These are phyloP conservation scores for Colletotrichum falcatum DNA, from an alignment of 2,329 filamentous ascomycete species.

Conservation along the genomic window DNA sequence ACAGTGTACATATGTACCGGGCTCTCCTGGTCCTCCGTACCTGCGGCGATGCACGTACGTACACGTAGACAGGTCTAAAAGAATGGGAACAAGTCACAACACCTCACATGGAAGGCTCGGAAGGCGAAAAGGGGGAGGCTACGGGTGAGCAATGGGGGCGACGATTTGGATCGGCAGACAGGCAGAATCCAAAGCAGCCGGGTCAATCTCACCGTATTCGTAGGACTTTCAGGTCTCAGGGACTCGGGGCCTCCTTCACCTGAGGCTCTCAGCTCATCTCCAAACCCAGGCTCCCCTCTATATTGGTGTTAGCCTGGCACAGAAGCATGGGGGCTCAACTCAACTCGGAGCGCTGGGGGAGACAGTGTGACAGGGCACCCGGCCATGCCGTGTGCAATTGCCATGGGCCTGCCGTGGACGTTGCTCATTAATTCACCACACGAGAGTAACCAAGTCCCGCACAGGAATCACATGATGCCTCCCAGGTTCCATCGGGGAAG, in stretches of 20 bases:
- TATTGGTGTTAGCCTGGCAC: background rate
- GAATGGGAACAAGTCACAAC: background rate
- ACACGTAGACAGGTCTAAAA: too few relatives aligned
- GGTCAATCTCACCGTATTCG: background rate
- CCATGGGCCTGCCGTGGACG: background rate
- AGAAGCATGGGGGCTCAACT: slow-evolving; percentile 1
- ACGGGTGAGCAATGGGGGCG: background rate
- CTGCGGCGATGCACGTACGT: too few relatives aligned
- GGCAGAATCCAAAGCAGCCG: slow-evolving; percentile 4
- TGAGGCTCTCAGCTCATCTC: slow-evolving; percentile 5
- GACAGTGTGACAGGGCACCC: background rate
- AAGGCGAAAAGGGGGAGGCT: background rate
- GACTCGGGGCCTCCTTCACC: background rate
- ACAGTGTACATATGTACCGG: too few relatives aligned
- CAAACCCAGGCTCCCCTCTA: slow-evolving; percentile 4
- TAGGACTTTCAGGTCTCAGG: background rate
- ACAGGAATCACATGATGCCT: background rate
- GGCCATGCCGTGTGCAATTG: slow-evolving; percentile 7
- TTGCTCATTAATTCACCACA: background rate
- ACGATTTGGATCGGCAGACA: slow-evolving; percentile 33
- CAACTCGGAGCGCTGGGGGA: slow-evolving; percentile 2
- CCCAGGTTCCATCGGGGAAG: background rate
- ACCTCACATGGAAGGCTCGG: background rate
- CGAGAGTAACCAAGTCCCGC: background rate
- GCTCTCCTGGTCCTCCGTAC: too few relatives aligned